phyloP scores from a whole-genome alignment of 2,329 filamentous ascomycete species.

The Plenodomus biglobosus region DNA sequence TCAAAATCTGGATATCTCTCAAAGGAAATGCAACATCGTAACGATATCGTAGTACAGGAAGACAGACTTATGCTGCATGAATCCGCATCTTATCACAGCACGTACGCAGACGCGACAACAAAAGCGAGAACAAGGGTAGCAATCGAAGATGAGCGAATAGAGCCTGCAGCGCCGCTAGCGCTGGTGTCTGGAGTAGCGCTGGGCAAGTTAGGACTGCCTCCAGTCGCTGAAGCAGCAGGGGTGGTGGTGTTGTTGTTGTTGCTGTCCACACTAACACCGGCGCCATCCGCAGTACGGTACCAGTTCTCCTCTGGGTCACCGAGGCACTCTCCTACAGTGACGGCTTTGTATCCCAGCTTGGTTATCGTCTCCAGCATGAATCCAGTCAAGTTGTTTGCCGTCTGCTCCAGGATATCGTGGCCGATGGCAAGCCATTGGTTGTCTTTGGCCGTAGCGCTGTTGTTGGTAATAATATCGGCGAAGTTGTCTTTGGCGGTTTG shows the following conservation, averaged over 20 bases:
- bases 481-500: slow-evolving; percentile 14
- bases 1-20: too few species aligned
- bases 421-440: slow-evolving; percentile 54
- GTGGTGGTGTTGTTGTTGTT: not conserved
- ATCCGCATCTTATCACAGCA: not conserved
- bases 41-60: too few species aligned
- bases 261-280: not conserved
- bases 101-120: not conserved
- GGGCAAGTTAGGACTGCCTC: not conserved
- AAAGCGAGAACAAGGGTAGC: not conserved
- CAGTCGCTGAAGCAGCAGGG: not conserved
- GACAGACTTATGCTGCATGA: too few species aligned
- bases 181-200: not conserved
- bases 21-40: too few species aligned
- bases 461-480: slow-evolving; percentile 6
- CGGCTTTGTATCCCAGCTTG: slow-evolving; percentile 43
- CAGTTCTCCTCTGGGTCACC: slow-evolving; percentile 47
- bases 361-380: slow-evolving; percentile 43
- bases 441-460: slow-evolving; percentile 6
- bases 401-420: slow-evolving; percentile 50
- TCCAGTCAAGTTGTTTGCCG: slow-evolving; percentile 44
- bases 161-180: not conserved
- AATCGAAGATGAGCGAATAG: not conserved
- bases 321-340: slow-evolving; percentile 50
- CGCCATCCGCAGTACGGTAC: slow-evolving; percentile 42